Evolutionary conservation across 768 basidiomycete genomes (phyloP), one percentile per base, ranked within the genome.

Genomic region (Suillus alpinus): DNA sequence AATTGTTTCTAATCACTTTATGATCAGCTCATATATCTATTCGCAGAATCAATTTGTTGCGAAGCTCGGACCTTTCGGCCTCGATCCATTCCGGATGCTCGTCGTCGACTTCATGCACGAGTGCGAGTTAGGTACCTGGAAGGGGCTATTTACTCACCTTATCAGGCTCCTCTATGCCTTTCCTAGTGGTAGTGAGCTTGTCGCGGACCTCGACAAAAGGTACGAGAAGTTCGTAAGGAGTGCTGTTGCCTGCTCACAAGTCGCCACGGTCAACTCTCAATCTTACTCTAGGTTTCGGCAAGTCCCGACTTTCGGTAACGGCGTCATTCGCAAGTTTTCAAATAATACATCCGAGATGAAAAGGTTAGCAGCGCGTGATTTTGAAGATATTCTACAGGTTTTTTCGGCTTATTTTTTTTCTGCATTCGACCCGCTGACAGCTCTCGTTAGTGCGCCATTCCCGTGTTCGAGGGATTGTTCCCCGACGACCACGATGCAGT

Each of bases 101-200:
- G 66, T 70, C 0, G 62, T 66, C 0, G 77, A 80, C 58, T 57
- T 78, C 36, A 57, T 80, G 69, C 78, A 79, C 58, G 74, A 78
- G 58, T 64, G 73, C 50, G 78, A 79, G 50, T 64, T 78, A 0
- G 78, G 79, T 1, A 71, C 73, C 0, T 79, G 76, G 74, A 77
- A 77, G 44, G 40, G 58, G 0, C 9, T 78, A 0, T 70, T 78
- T 26, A 67, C 66, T 0, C 78, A 80, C 52, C 62, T 78, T 0
- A 60, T 78, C 0, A 68, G 70, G 0, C 69, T 79, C 10, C 58
- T 78, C 8, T 32, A 39, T 39, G 16, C 39, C 39, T 14, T 39
- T 39, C 39, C 39, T 16, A 2, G 14, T 14, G 39, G 16, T 39
- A 16, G 14, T 39, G 13, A 16, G 39, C 5, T 39, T 16, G 59